Evolutionary conservation across 108 stramenopile genomes (phyloP), one percentile per base, ranked within the genome.

Genomic region (Seminavis robusta): DNA sequence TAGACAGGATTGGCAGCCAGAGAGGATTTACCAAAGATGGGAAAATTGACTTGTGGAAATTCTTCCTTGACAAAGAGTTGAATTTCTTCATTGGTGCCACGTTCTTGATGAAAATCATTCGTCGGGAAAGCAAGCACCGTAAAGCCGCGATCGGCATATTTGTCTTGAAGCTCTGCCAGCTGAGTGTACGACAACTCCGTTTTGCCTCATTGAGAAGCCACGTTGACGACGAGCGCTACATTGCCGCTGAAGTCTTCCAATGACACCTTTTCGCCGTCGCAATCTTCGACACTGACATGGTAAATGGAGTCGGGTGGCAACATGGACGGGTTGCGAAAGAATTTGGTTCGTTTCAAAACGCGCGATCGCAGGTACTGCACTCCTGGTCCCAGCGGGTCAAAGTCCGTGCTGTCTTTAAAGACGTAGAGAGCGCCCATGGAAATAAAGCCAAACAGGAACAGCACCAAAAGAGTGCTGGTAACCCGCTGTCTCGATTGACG

Each of bases 81-180:
- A 57, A 90, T 84, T 59, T 81, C 78, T 61, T 69, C 70, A 38
- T 90, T 76, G 27, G 75, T 71, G 10, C 56, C 76, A 28, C 74
- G 67, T 64, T 90, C 89, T 68, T 90, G 89, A 59, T 71, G 74
- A 65, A 82, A 90, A 52, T 84, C 83, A 48, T 83, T 84, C 1
- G 69, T 80, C 16, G 89, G 89, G 58, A 90, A 86, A 15, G 89
- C 89, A 62, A 86, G 36, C 15, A 86, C 83, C 4, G 63, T 54
- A 56, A 86, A 86, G 4, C 79, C 79, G 7, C 56, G 31, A 17
- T 59, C 43, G 20, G 52, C 47, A 40, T 75, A 83, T 38, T 70
- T 74, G 32, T 72, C 50, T 48, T 83, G 78, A 47, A 86, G 49
- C 13, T 69, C 46, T 32, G 63, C 63, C 75, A 86, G 68, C 67